phyloP scores from a whole-genome alignment of 148 eudicot genomes.

The Hydrangea macrophylla region DNA sequence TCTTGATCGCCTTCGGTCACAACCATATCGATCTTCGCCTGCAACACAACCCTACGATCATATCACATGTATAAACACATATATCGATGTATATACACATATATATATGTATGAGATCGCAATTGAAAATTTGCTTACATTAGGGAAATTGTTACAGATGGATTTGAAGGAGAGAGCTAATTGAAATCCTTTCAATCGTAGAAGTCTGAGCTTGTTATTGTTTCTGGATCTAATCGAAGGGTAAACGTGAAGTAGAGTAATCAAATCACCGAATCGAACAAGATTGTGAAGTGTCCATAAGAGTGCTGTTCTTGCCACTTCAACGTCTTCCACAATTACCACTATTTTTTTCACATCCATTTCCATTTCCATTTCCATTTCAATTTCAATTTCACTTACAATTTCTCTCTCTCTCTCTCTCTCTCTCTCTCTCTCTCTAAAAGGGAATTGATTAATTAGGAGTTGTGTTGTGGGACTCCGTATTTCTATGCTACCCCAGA shows the following conservation, averaged over 20 bases:
- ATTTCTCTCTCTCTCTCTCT: background rate
- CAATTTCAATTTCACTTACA: too few relatives aligned
- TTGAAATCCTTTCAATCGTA: conserved; percentile 66
- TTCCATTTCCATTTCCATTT: background rate
- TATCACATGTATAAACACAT: background rate
- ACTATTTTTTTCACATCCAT: conserved; percentile 74
- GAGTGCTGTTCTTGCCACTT: conserved; percentile 72
- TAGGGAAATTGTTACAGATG: conserved; percentile 58
- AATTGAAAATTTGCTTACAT: conserved; percentile 36
- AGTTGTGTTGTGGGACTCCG: background rate
- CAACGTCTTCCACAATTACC: conserved; percentile 78
- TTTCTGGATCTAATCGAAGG: conserved; percentile 36
- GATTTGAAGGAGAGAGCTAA: conserved; percentile 83
- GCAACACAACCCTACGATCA: conserved; percentile 22
- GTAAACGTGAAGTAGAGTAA: conserved; percentile 72
- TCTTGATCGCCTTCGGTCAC: conserved; percentile 76
- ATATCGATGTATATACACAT: background rate
- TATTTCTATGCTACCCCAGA: too few relatives aligned
- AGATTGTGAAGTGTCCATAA: conserved; percentile 76
- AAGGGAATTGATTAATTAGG: too few relatives aligned
- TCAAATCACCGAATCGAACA: conserved; percentile 62
- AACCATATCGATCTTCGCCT: conserved; percentile 89
- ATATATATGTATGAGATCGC: too few relatives aligned
- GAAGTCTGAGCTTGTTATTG: conserved; percentile 53
- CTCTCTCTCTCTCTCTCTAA: too few relatives aligned